phyloP scores from a whole-genome alignment of 2,329 filamentous ascomycete species.

The Penicillium sp. region DNA sequence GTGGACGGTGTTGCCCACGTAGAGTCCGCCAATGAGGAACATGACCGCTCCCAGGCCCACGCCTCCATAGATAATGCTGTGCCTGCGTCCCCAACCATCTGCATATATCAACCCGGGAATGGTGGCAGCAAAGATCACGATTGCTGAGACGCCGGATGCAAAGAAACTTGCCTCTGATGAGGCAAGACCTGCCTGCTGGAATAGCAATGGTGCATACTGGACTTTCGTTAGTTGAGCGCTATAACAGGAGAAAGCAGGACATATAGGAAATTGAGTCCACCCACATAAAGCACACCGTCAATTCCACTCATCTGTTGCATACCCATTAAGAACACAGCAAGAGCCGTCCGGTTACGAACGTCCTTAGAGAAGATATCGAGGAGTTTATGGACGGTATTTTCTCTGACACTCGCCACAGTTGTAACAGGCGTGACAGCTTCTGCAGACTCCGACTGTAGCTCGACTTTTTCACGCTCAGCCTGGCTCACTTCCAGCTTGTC shows the following conservation, averaged over 20 bases:
- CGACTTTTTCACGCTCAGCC: conserved; percentile 54
- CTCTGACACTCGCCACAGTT: conserved; percentile 8
- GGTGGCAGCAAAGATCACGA: conserved; percentile 62
- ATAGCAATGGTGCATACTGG: conserved; percentile 64
- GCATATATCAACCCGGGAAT: conserved; percentile 61
- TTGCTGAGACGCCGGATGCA: conserved; percentile 63
- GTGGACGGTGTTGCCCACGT: conserved; percentile 39
- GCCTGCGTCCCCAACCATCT: conserved; percentile 62
- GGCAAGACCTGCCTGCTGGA: conserved; percentile 61
- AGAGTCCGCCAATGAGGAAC: conserved; percentile 30
- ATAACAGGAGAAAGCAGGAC: neutral
- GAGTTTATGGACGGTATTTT: conserved; percentile 27
- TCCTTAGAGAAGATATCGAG: conserved; percentile 44
- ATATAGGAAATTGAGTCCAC: conserved; percentile 23
- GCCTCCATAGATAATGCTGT: conserved; percentile 59
- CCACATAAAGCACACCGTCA: conserved; percentile 64
- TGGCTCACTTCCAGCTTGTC: conserved; percentile 50
- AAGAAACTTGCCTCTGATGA: conserved; percentile 60
- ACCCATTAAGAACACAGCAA: conserved; percentile 61
- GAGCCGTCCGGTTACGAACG: conserved; percentile 52
- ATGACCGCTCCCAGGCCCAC: conserved; percentile 47
- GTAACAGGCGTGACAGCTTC: conserved; percentile 1
- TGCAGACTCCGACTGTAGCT: conserved; percentile 38
- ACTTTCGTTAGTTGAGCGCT: neutral
- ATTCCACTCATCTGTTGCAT: conserved; percentile 66